These are phyloP conservation scores for Nicotiana otophora DNA, from an alignment of 257 asterid species.

Conservation along the genomic window DNA sequence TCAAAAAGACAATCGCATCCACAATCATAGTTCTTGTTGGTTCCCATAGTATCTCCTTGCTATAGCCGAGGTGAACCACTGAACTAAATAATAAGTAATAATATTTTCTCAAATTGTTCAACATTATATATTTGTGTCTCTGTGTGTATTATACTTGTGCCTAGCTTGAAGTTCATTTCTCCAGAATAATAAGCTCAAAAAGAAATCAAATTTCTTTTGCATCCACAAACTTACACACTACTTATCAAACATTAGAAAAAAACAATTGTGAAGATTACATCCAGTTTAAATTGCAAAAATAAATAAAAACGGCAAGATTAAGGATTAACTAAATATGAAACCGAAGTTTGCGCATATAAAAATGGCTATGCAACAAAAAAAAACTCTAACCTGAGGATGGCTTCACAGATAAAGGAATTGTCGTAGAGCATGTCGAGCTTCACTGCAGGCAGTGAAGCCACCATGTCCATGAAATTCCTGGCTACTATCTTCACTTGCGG, in stretches of 20 bases:
- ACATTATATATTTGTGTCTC: not conserved
- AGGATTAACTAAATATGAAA: not conserved
- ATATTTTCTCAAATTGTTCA: not conserved
- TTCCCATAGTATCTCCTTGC: not conserved
- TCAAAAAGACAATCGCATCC: not conserved
- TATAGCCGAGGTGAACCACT: not conserved
- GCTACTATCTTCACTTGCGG: constrained; percentile 94
- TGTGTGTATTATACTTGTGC: not conserved
- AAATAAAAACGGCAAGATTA: not conserved
- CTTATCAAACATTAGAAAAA: not conserved
- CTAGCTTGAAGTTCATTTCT: not conserved
- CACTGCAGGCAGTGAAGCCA: constrained; percentile 87
- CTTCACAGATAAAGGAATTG: constrained; percentile 86
- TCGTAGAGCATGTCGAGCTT: constrained; percentile 88
- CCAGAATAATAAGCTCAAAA: not conserved
- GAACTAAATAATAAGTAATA: too few species aligned
- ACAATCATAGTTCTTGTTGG: not conserved
- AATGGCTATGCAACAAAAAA: not conserved
- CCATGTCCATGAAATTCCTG: constrained; percentile 97
- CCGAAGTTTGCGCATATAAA: not conserved
- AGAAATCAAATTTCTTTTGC: not conserved
- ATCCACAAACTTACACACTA: not conserved
- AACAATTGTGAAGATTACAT: not conserved
- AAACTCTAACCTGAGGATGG: constrained; percentile 60
- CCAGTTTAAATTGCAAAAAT: not conserved